These are phyloP conservation scores for Lasiosphaeriaceae sp. DNA, from an alignment of 495 filamentous ascomycete genomes.

Conservation along the genomic window DNA sequence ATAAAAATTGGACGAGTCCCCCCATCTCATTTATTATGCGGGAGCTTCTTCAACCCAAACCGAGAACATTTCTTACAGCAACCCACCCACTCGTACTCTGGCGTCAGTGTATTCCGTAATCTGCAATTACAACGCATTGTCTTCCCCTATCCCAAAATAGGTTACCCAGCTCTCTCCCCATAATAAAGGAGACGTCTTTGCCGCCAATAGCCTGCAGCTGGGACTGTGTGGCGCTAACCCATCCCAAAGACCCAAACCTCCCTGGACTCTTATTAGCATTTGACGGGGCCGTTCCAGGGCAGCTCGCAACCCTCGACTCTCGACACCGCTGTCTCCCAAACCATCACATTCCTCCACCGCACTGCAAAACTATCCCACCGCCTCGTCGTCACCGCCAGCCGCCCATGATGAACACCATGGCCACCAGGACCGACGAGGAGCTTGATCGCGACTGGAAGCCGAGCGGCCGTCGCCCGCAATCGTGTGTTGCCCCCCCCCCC, in stretches of 20 bases:
- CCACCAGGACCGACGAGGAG: slow-evolving; percentile 55
- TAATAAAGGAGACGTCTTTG: too few relatives aligned
- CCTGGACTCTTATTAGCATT: slow-evolving; percentile 2
- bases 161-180: neutral
- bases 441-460: slow-evolving; percentile 74
- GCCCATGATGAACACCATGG: slow-evolving; percentile 34
- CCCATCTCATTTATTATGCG: too few relatives aligned
- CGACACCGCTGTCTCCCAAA: slow-evolving; percentile 17
- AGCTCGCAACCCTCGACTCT: slow-evolving; percentile 33
- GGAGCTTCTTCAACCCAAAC: too few relatives aligned
- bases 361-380: slow-evolving; percentile 4
- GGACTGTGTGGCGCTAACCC: neutral
- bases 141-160: neutral
- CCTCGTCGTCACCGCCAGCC: neutral
- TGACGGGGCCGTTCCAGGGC: slow-evolving; percentile 11
- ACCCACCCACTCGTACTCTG: too few relatives aligned
- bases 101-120: too few relatives aligned
- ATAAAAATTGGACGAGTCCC: neutral
- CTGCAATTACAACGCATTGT: too few relatives aligned
- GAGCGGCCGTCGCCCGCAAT: slow-evolving; percentile 69
- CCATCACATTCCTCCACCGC: slow-evolving; percentile 1
- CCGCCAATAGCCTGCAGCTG: slow-evolving; percentile 3
- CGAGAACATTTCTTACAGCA: too few relatives aligned
- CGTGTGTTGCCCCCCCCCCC: slow-evolving; percentile 53
- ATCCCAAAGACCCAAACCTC: neutral